Evolutionary conservation across 257 asterid species (phyloP).

Genomic region (Anisodus tanguticus): DNA sequence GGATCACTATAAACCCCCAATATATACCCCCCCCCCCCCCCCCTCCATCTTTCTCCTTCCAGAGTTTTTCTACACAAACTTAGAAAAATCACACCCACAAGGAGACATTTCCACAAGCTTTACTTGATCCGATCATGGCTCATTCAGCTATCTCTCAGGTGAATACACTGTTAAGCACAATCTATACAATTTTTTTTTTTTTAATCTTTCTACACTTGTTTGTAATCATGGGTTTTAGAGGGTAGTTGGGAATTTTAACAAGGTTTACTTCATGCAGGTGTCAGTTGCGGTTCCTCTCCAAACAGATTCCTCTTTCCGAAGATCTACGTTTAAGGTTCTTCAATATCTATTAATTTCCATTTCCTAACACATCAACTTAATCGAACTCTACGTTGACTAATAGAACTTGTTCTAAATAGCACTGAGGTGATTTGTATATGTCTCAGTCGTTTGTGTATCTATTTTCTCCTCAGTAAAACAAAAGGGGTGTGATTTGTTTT

Average conservation of each 20-base stretch:
- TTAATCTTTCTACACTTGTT: background rate
- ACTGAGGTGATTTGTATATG: background rate
- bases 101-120: background rate
- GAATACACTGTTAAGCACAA: no score
- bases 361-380: background rate
- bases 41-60: background rate
- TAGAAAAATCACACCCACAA: background rate
- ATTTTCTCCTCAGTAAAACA: no score
- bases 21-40: background rate
- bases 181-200: no score
- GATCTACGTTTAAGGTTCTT: conserved; percentile 59
- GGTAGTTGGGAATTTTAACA: background rate
- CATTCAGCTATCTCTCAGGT: conserved; percentile 59
- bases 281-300: conserved; percentile 52
- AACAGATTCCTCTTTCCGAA: conserved; percentile 47
- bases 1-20: conserved; percentile 26
- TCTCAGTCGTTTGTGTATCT: no score
- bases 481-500: background rate
- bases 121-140: conserved; percentile 56
- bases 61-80: background rate
- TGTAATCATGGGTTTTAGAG: background rate
- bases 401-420: background rate
- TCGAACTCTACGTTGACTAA: background rate
- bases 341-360: background rate
- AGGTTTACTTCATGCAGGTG: conserved; percentile 47